Conservation (phyloP, 441 rosid genomes). For the Lagerstroemia fauriei region DNA sequence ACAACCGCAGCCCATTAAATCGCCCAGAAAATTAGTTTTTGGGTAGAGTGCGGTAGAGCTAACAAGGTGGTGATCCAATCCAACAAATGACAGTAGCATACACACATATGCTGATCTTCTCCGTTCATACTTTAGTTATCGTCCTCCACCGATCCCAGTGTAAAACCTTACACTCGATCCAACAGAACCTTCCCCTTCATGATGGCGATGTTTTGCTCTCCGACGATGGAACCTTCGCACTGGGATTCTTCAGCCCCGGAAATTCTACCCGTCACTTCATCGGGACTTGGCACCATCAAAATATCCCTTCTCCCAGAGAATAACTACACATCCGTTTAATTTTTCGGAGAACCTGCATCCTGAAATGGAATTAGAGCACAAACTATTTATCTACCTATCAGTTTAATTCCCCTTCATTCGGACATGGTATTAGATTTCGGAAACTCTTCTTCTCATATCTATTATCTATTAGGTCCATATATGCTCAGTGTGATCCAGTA, state of each 20-base stretch:
- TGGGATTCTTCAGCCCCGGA: constrained; percentile 24
- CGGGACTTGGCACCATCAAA: constrained; percentile 20
- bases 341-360: not conserved
- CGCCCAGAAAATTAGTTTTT: no score
- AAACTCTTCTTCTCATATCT: no score
- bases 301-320: not conserved
- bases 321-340: not conserved
- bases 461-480: no score
- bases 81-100: not conserved
- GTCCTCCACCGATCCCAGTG: not conserved
- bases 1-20: no score
- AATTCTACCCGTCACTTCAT: not conserved
- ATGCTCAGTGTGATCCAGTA: no score
- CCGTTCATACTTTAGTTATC: not conserved
- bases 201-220: constrained; percentile 25
- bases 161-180: constrained; percentile 5
- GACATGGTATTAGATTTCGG: no score
- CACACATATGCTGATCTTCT: not conserved
- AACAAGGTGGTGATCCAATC: no score
- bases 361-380: not conserved
- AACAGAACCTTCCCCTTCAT: constrained; percentile 5
- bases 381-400: no score
- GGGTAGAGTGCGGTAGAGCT: no score
- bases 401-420: no score
- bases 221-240: not conserved